Base-by-base conservation (phyloP, 1,284 basidiomycete genomes). In the Porodaedalea pini region DNA sequence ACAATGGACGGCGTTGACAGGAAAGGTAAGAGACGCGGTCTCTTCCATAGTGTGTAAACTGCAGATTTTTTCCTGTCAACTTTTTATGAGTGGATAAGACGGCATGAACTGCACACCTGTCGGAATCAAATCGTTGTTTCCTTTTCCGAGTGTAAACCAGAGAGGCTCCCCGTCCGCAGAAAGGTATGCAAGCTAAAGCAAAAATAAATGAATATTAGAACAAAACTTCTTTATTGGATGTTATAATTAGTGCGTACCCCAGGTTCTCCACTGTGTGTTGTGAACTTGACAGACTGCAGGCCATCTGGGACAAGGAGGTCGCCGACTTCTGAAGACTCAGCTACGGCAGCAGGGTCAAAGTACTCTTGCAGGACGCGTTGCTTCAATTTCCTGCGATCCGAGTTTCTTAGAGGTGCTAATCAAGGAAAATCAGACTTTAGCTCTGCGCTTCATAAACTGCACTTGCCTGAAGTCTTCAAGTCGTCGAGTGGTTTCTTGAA, bases 121-220 rank as follows among this genome's bases (percentile, higher is more conserved):
- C 10, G 90, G 90, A 41, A 92, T 79, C 27, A 89, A 74, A 61
- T 81, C 83, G 56, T 81, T 81, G 57, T 74, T 78, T 56, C 74
- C 79, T 69, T 85, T 87, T 37, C 88, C 89, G 31, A 89, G 69
- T 0, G 82, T 82, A 68, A 94, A 90, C 90, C 92, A 94, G 21
- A 94, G 71, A 1, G 91, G 90, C 66, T 91, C 83, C 11, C 89
- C 88, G 25, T 85, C 82, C 0, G 79, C 69, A 3, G 81, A 79
- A n/a, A 87, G 66, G 69, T 89, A 88, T 2, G 80, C 78, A 23
- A 81, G 71, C 85, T 87, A 50, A 15, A 29, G 10, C 6, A 47
- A 25, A 31, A 15, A 6, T 66, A 49, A 49, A 41, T 56, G 32
- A 17, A 27, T 11, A 27, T 59, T 27, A 31, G 19, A 56, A 34